These are phyloP conservation scores for Parafenestella ontariensis DNA, from an alignment of 2,329 filamentous ascomycete genomes.

Conservation along the genomic window DNA sequence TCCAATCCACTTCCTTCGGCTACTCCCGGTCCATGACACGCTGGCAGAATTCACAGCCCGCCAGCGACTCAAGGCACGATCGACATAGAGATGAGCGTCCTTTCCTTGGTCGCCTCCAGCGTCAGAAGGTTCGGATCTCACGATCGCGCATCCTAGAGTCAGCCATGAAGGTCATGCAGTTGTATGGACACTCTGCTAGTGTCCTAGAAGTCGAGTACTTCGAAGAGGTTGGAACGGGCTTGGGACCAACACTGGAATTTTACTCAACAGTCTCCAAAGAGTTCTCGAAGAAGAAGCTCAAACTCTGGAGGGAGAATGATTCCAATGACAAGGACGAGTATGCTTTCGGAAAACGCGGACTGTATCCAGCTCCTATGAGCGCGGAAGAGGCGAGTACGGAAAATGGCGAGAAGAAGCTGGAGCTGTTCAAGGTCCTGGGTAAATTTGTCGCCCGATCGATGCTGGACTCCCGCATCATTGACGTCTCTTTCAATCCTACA, in stretches of 20 bases:
- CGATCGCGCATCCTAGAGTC: constrained; percentile 94
- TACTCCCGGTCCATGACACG: constrained; percentile 97
- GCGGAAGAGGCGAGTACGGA: constrained; percentile 75
- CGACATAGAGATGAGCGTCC: constrained; percentile 86
- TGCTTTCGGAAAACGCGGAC: constrained; percentile 80
- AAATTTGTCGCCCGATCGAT: constrained; percentile 98
- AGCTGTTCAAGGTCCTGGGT: constrained; percentile 90
- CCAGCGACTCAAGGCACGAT: constrained; percentile 81
- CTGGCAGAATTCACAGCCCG: constrained; percentile 91
- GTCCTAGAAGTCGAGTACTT: constrained; percentile 98
- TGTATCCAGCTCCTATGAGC: constrained; percentile 92
- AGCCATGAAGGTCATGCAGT: constrained; percentile 97
- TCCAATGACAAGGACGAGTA: constrained; percentile 76
- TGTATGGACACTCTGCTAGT: constrained; percentile 96
- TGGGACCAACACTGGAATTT: constrained; percentile 95
- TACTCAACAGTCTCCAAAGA: constrained; percentile 98
- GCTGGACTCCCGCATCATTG: constrained; percentile 97
- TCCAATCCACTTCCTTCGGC: constrained; percentile 97
- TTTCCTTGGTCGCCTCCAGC: constrained; percentile 87
- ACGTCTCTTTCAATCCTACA: constrained; percentile 94
- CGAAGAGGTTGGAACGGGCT: constrained; percentile 94
- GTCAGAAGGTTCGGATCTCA: constrained; percentile 98
- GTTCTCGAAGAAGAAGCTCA: constrained; percentile 96
- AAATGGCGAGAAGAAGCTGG: constrained; percentile 84
- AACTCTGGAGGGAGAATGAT: constrained; percentile 94